Percentiles rank a stretch among this genome's conserved stretches.
Conservation (phyloP, 176 grass and related monocot species). For the Ampelocalamus luodianensis region DNA sequence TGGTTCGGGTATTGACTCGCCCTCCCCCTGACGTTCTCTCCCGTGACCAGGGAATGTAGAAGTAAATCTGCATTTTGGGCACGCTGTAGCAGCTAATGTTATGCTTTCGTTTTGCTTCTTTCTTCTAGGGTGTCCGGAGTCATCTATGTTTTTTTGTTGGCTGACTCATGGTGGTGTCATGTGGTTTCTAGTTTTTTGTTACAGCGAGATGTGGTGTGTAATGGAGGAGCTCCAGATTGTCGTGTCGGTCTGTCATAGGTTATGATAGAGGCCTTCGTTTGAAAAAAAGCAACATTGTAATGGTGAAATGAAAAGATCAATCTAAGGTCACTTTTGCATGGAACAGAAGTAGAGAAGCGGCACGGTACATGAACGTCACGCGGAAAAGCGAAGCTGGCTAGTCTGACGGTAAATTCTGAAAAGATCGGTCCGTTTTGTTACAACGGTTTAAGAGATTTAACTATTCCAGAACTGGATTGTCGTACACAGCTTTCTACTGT, state of each 20-base stretch:
- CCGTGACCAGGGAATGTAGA: background rate
- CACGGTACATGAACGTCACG: background rate
- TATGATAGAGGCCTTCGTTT: background rate
- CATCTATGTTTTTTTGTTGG: constrained; percentile 41
- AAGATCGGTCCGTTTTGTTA: background rate
- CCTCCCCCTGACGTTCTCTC: constrained; percentile 34
- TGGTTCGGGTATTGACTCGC: constrained; percentile 99
- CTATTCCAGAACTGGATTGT: background rate
- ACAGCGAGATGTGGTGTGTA: background rate
- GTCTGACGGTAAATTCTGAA: background rate
- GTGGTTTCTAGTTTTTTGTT: constrained; percentile 10
- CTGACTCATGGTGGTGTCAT: constrained; percentile 26
- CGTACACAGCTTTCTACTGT: background rate
- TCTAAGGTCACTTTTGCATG: background rate
- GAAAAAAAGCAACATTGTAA: constrained; percentile 21
- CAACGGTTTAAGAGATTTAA: background rate
- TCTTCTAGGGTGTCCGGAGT: constrained; percentile 32
- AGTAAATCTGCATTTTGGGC: constrained; percentile 36
- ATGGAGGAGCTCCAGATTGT: background rate
- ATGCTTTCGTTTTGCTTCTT: constrained; percentile 13
- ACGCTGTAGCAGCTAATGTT: constrained; percentile 16
- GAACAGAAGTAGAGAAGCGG: background rate
- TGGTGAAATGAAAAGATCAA: background rate
- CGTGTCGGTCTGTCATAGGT: background rate
- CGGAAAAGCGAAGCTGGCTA: background rate